Base-by-base conservation (phyloP, 371 early-diverging fungal species). In the Mucor ambiguus region DNA sequence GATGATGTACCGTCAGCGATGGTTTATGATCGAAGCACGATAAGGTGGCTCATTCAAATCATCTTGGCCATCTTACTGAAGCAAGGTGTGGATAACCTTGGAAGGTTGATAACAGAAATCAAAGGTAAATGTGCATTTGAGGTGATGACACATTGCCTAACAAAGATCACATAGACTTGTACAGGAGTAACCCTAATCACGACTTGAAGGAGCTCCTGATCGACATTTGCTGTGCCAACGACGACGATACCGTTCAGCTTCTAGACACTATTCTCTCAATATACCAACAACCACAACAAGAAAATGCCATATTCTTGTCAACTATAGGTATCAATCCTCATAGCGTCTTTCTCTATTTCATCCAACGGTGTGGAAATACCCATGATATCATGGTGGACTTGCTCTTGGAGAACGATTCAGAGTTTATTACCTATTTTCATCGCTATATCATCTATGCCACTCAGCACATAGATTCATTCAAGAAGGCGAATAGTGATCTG, bases 341-440 rank as follows among this genome's bases (percentile, higher is more conserved):
- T 24, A 29, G 11, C 3, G 41, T 72, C 0, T 72, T 72, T 48
- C 46, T 61, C 2, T 68, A 52, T 20, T 72, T 72, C n/a, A 2
- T 72, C 4, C 26, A 64, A 18, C 58, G 35, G 22, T 68, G 68
- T 24, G 72, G 72, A 11, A 59, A 32, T 26, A 65, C 66, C 1
- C 66, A 72, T 62, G 66, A 61, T 32, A 72, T 72, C 20, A 29
- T 72, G 32, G 58, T 72, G 24, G 72, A 72, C 30, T 44, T 68
- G 22, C 37, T 72, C n/a, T 46, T 72, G 11, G 64, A 63, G 11
- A 52, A 61, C 7, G 66, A 72, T 32, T 64, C 67, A 0, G 64
- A 52, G 11, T 72, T 72, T 26, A 41, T 72, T 7, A 9, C 46
- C 1, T 72, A 64, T 29, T 68, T 72, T 26, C 44, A 64, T 52